Percentiles rank a stretch among this genome's conserved stretches.
Conservation (phyloP, 2,329 filamentous ascomycete genomes). For the Dactylellina parvicollis region DNA sequence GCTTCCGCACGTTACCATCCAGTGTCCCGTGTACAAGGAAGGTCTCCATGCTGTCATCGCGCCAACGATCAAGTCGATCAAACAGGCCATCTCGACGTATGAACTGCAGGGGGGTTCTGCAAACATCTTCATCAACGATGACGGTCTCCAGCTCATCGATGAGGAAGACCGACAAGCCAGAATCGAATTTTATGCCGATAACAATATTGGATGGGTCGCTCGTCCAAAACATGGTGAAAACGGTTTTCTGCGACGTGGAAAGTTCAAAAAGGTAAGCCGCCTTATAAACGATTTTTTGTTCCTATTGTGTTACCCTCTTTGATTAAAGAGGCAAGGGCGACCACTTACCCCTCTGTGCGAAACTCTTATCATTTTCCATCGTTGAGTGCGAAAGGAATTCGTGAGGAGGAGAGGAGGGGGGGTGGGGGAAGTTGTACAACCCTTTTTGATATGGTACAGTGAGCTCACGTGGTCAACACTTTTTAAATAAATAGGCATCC, state of each 20-base stretch:
- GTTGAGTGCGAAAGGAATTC: neutral
- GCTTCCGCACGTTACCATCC: conserved; percentile 73
- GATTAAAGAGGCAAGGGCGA: neutral
- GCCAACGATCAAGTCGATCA: conserved; percentile 80
- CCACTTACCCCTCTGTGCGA: neutral
- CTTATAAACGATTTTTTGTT: conserved; percentile 8
- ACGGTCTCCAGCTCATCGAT: conserved; percentile 74
- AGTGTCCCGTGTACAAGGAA: conserved; percentile 90
- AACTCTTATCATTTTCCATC: neutral
- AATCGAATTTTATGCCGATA: conserved; percentile 75
- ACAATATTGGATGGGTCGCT: conserved; percentile 76
- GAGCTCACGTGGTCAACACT: conserved; percentile 59
- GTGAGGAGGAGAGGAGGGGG: neutral
- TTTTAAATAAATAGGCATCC: conserved; percentile 67
- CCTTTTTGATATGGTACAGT: conserved; percentile 11
- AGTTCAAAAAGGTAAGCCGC: conserved; percentile 64
- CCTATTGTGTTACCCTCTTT: conserved; percentile 57
- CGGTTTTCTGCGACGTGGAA: conserved; percentile 71
- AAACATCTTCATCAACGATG: conserved; percentile 80
- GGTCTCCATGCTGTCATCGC: conserved; percentile 78
- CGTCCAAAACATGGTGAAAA: conserved; percentile 72
- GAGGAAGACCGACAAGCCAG: conserved; percentile 71
- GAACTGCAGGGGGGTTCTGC: conserved; percentile 80
- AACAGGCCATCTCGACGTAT: conserved; percentile 79
- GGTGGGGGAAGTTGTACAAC: too few species aligned